Evolutionary conservation across 306 rosid genomes (phyloP).

Genomic region (Senna tora): DNA sequence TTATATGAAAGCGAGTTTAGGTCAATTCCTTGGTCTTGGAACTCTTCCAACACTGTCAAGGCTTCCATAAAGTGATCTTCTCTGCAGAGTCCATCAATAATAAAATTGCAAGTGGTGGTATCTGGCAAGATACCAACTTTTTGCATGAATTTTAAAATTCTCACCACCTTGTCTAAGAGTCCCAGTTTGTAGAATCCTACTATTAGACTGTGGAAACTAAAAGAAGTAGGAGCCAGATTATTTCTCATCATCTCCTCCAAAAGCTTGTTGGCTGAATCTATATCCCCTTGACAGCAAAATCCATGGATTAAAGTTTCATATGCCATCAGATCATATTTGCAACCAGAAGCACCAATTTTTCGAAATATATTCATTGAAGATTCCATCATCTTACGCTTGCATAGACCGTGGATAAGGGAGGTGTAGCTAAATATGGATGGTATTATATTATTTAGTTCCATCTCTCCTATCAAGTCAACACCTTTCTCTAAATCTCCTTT

Average conservation of each 20-base stretch:
- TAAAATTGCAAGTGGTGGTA: constrained; percentile 55
- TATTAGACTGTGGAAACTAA: constrained; percentile 42
- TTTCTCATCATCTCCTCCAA: constrained; percentile 55
- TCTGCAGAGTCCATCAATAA: constrained; percentile 54
- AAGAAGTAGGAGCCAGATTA: constrained; percentile 47
- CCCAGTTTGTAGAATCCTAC: constrained; percentile 52
- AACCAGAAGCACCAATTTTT: constrained; percentile 43
- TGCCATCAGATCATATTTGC: constrained; percentile 46
- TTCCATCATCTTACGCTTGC: constrained; percentile 50
- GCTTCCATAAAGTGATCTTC: constrained; percentile 51
- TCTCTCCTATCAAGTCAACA: constrained; percentile 50
- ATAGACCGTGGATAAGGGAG: constrained; percentile 56
- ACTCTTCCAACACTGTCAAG: constrained; percentile 49
- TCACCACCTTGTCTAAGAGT: constrained; percentile 44
- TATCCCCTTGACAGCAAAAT: constrained; percentile 52
- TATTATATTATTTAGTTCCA: constrained; percentile 43
- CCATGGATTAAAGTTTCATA: constrained; percentile 59
- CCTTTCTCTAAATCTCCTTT: constrained; percentile 47
- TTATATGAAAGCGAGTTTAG: constrained; percentile 59
- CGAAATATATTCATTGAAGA: constrained; percentile 37
- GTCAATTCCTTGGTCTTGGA: constrained; percentile 51
- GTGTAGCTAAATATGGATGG: constrained; percentile 63
- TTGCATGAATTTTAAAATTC: constrained; percentile 49
- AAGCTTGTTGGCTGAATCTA: constrained; percentile 50
- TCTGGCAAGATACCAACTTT: constrained; percentile 47